Conservation (phyloP, 805 yeast species). For the Wickerhamiella kurtzmanii region DNA sequence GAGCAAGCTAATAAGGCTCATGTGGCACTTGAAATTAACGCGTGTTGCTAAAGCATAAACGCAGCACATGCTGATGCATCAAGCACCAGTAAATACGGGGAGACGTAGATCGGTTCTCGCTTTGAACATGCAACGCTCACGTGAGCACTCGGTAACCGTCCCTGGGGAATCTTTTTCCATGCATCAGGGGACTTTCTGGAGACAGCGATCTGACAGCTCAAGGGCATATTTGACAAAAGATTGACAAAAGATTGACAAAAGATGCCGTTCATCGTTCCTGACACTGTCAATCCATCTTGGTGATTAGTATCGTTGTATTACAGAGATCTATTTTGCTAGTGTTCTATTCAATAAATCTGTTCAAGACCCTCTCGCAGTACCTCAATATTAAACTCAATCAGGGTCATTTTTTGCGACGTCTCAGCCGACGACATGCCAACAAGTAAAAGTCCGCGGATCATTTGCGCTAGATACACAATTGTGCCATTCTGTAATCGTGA, state of each 20-base stretch:
- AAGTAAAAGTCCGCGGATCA: conserved; percentile 85
- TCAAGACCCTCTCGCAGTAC: conserved; percentile 56
- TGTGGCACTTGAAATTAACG: too few species aligned
- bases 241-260: too few species aligned
- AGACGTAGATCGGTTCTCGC: neutral
- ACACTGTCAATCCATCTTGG: neutral
- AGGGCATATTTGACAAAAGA: too few species aligned
- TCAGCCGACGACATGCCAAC: conserved; percentile 75
- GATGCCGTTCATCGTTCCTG: too few species aligned
- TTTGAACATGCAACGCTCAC: too few species aligned
- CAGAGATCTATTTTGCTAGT: too few species aligned
- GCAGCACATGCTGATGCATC: neutral
- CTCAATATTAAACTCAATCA: conserved; percentile 81
- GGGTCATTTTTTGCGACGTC: conserved; percentile 38
- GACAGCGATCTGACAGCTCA: too few species aligned
- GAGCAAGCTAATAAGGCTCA: too few species aligned
- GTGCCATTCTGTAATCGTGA: conserved; percentile 73
- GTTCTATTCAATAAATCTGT: conserved; percentile 16
- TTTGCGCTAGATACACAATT: conserved; percentile 70
- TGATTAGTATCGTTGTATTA: neutral
- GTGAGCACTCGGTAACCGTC: neutral
- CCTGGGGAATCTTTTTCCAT: neutral
- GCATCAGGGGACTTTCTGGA: too few species aligned
- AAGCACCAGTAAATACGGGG: neutral
- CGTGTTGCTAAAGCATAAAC: too few species aligned